Percentiles rank a stretch among this genome's conserved stretches.
Conservation (phyloP, 1,284 basidiomycete species). For the Hymenochaete sp. region DNA sequence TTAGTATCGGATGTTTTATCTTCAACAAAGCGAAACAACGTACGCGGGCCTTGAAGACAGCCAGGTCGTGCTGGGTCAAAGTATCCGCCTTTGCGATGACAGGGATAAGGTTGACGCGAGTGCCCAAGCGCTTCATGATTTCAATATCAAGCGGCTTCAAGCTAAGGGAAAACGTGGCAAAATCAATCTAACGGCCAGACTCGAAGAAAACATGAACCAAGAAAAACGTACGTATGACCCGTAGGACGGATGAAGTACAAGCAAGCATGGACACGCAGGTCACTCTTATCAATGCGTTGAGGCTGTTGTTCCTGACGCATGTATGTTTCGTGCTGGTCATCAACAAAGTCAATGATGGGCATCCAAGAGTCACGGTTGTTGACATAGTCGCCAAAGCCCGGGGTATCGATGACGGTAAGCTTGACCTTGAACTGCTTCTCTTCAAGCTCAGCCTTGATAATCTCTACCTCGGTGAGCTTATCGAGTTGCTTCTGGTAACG, state of each 20-base stretch:
- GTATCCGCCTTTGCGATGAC: conserved; percentile 97
- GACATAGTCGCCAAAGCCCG: conserved; percentile 98
- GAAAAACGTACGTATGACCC: conserved; percentile 70
- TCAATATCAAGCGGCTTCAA: conserved; percentile 98
- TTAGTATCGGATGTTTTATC: conserved; percentile 6
- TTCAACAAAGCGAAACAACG: conserved; percentile 26
- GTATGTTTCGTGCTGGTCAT: conserved; percentile 99
- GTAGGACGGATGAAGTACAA: conserved; percentile 96
- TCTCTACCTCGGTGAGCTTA: conserved; percentile 96
- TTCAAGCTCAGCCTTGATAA: conserved; percentile 95
- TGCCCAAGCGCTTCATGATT: conserved; percentile 96
- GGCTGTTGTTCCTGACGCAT: conserved; percentile 99
- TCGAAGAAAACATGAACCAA: conserved; percentile 11
- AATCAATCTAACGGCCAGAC: too few species aligned
- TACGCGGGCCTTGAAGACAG: conserved; percentile 88
- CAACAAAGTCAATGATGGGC: conserved; percentile 98
- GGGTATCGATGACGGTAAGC: conserved; percentile 97
- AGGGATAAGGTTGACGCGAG: conserved; percentile 95
- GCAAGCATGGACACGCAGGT: conserved; percentile 94
- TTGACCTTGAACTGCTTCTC: conserved; percentile 99
- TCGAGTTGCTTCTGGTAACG: conserved; percentile 96
- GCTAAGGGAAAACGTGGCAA: conserved; percentile 31
- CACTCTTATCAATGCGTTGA: conserved; percentile 85
- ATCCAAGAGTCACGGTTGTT: conserved; percentile 99
- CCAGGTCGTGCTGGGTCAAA: conserved; percentile 87